phyloP scores from a whole-genome alignment of 495 filamentous ascomycete genomes.

The Daldinia bambusicola region DNA sequence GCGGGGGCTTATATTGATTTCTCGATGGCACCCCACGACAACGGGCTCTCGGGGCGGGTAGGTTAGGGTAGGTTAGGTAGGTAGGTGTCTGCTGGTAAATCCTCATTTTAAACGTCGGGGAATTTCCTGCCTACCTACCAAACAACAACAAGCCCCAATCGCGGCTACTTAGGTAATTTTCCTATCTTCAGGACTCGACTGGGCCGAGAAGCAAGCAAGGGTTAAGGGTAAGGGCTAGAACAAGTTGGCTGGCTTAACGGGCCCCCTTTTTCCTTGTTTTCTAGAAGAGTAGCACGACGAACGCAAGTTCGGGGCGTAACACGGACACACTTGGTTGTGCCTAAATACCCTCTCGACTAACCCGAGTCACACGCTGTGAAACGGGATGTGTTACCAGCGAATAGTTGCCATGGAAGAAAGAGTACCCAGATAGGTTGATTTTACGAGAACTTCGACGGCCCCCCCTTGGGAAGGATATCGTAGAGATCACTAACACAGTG shows the following conservation, averaged over 20 bases:
- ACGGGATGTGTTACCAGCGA: constrained; percentile 35
- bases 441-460: constrained; percentile 16
- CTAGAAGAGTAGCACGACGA: constrained; percentile 1
- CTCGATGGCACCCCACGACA: constrained; percentile 33
- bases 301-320: constrained; percentile 2
- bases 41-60: background rate
- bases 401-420: constrained; percentile 21
- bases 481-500: background rate
- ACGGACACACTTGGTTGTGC: constrained; percentile 16
- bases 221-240: background rate
- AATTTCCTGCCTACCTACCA: background rate
- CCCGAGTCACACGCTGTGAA: constrained; percentile 31
- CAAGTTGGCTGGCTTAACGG: background rate
- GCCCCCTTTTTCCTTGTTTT: constrained; percentile 20
- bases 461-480: background rate
- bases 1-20: constrained; percentile 27
- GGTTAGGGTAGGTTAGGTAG: no score
- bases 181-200: background rate
- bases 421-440: background rate
- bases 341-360: constrained; percentile 32
- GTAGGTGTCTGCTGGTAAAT: background rate
- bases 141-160: background rate
- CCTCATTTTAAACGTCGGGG: constrained; percentile 12
- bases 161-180: background rate
- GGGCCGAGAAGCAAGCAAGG: no score